Evolutionary conservation across 768 basidiomycete genomes (phyloP).

Genomic region (Lactarius tabidus): DNA sequence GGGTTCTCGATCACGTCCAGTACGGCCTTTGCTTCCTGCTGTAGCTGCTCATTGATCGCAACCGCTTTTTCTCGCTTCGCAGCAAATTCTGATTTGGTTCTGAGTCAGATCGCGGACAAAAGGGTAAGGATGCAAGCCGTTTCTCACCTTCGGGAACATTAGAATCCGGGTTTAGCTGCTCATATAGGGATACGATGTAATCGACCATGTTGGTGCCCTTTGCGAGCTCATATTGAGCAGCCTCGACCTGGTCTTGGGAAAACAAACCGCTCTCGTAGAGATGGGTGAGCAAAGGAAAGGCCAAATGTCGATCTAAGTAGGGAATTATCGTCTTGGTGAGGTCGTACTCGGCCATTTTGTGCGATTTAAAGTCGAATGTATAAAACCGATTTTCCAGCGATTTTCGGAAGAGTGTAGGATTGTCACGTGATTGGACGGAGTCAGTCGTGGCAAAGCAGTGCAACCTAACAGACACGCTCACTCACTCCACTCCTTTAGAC

Average conservation of each 20-base stretch:
- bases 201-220: slow-evolving; percentile 99
- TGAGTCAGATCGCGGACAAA: slow-evolving; percentile 9
- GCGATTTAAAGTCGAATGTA: background rate
- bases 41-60: slow-evolving; percentile 76
- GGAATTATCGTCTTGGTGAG: slow-evolving; percentile 88
- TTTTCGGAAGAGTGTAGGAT: no score
- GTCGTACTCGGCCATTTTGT: slow-evolving; percentile 81
- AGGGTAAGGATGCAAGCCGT: background rate
- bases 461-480: background rate
- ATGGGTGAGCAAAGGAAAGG: slow-evolving; percentile 88
- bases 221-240: slow-evolving; percentile 95
- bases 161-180: slow-evolving; percentile 71
- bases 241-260: slow-evolving; percentile 70
- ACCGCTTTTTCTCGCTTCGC: slow-evolving; percentile 79
- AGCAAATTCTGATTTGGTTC: slow-evolving; percentile 64
- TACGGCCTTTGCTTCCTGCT: slow-evolving; percentile 89
- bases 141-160: slow-evolving; percentile 62
- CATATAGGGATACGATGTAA: slow-evolving; percentile 78
- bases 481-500: no score
- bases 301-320: slow-evolving; percentile 91
- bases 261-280: slow-evolving; percentile 74
- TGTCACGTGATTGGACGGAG: slow-evolving; percentile 2
- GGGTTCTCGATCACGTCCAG: slow-evolving; percentile 96
- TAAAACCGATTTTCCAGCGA: no score
- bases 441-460: background rate